Conservation (phyloP, 2,329 filamentous ascomycete species). For the Akanthomyces muscarius region DNA sequence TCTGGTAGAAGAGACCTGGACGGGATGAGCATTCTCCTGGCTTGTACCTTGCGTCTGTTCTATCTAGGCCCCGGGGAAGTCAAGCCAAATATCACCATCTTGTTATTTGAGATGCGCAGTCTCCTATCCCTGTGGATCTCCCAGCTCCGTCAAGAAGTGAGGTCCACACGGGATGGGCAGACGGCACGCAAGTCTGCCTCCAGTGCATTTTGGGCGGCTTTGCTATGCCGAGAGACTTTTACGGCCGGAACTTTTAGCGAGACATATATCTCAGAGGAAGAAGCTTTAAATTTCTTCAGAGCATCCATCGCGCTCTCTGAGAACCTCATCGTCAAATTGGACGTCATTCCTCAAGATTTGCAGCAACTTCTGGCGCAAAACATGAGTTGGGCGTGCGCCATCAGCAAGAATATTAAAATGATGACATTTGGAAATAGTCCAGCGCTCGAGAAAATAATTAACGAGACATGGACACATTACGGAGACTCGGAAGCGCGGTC, state of each 20-base stretch:
- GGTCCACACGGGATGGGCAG: constrained; percentile 33
- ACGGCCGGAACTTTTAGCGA: background rate
- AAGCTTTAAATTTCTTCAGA: constrained; percentile 22
- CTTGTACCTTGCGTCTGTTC: constrained; percentile 41
- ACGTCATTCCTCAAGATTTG: constrained; percentile 12
- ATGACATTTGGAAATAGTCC: background rate
- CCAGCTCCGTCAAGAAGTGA: constrained; percentile 42
- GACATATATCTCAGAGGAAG: background rate
- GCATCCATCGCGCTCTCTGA: constrained; percentile 28
- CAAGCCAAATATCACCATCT: background rate
- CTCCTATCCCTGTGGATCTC: constrained; percentile 49
- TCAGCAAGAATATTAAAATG: constrained; percentile 9
- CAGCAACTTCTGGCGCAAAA: constrained; percentile 22
- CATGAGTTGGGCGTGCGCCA: constrained; percentile 18
- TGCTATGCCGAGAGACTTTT: constrained; percentile 49
- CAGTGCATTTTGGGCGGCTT: constrained; percentile 50
- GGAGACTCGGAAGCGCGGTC: background rate
- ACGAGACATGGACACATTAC: background rate
- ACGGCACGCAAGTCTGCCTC: constrained; percentile 28
- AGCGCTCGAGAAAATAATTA: background rate
- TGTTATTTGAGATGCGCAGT: background rate
- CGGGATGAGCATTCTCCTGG: constrained; percentile 56
- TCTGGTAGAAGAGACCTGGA: constrained; percentile 56
- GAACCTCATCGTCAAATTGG: constrained; percentile 22
- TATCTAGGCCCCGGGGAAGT: constrained; percentile 2